Evolutionary conservation across 306 rosid genomes (phyloP), one percentile per base, ranked within the genome.

Genomic region (Senna siamea): DNA sequence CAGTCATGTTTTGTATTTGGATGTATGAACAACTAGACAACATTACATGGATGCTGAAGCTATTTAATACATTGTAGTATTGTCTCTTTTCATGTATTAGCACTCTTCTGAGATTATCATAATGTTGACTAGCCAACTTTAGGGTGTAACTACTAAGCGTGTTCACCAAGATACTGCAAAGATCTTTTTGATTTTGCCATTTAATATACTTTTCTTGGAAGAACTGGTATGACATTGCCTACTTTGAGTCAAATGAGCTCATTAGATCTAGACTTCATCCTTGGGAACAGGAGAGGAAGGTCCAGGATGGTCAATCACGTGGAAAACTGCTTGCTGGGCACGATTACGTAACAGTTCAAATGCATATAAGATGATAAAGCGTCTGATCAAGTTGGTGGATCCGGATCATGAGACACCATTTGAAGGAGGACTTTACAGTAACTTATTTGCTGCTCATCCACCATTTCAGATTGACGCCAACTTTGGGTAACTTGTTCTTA

Each of bases 381-480:
- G 66, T 78, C 82, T 91, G 83, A 63, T 91, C 44, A 74, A 80
- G 61, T 81, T 91, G 74, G 94, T 89, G 71, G 92, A 91, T 75
- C 92, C 89, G 2, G 93, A 84, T 65, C 82, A 80, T 44, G 94
- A 87, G 78, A 71, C 12, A 18, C 23, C 35, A 7, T 91, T 75
- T 68, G 89, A 82, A 78, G 94, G 97, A 38, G 97, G 97, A 26
- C 77, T 91, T 2, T 91, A 89, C 80, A 84, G 94, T 81, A 91
- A 91, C 77, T 79, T 91, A 53, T 89, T 88, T 57, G 78, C 92
- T 19, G 92, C 95, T 34, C 97, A 91, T 70, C 94, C 95, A 17
- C 97, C 95, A 23, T 91, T 91, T 81, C 97, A 91, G 78, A 91
- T 91, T 13, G 97, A 91, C 48, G 95, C 95, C 62, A 91, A 89